phyloP scores from a whole-genome alignment of 176 grass and related monocot species.

The Pontederia crassipes region DNA sequence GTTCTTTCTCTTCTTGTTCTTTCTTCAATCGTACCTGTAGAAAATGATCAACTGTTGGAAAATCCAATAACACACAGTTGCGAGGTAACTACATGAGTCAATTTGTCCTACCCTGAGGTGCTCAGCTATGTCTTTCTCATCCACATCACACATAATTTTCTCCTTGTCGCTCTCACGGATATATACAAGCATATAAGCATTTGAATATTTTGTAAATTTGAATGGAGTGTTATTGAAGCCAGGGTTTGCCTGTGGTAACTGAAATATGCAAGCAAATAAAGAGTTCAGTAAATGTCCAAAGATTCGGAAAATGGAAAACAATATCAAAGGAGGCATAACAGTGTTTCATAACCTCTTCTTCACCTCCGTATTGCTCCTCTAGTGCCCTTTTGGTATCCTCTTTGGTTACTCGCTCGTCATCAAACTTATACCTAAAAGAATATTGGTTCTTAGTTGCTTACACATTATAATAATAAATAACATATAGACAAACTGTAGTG shows the following conservation, averaged over 20 bases:
- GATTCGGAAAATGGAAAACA: neutral
- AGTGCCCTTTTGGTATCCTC: constrained; percentile 42
- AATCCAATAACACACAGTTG: neutral
- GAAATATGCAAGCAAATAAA: constrained; percentile 1
- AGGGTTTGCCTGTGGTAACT: constrained; percentile 60
- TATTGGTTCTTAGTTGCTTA: neutral
- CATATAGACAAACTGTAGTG: neutral
- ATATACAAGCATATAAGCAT: constrained; percentile 84
- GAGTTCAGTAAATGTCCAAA: constrained; percentile 6
- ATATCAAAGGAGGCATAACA: neutral
- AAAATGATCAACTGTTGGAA: neutral
- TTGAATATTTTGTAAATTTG: constrained; percentile 67
- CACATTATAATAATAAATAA: neutral
- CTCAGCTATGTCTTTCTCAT: constrained; percentile 51
- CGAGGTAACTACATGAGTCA: neutral
- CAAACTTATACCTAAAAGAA: constrained; percentile 59
- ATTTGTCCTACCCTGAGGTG: constrained; percentile 52
- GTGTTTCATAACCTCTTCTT: constrained; percentile 46
- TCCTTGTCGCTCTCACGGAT: constrained; percentile 70
- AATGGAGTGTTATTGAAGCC: constrained; percentile 50
- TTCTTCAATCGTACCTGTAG: constrained; percentile 55
- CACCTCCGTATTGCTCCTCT: constrained; percentile 73
- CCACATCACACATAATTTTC: constrained; percentile 54
- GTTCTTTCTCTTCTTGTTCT: constrained; percentile 60
- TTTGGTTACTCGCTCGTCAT: constrained; percentile 74